Base-by-base conservation (phyloP, 257 asterid genomes). In the Dorcoceras hygrometricum region DNA sequence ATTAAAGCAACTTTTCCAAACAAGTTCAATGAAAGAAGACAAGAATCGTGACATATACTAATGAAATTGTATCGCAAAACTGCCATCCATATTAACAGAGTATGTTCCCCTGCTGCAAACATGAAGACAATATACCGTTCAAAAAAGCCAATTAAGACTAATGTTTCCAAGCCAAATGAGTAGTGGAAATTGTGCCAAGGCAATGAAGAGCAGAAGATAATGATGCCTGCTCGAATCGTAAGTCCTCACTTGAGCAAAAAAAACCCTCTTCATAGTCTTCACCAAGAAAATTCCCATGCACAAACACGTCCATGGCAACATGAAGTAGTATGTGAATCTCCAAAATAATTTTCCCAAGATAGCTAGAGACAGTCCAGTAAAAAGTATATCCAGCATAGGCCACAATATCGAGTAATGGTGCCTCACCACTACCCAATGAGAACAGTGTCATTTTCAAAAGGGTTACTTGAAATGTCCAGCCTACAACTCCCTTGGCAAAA, bases 351-450 rank as follows among this genome's bases (percentile, higher is more conserved):
- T 82, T 34, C 87, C 87, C 67, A 82, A 22, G 18, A 82, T 48
- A 10, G 87, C 87, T 3, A 77, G 55, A 12, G 87, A 82, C 67
- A 82, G 59, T 20, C 87, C 87, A 0, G 84, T 72, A 71, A 82
- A n/a, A 82, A 22, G 83, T 79, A 31, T 82, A 82, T 27, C 87
- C 87, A 26, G 83, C 84, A 25, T 82, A 82, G 1, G 84, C 82
- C 29, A 79, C 81, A 9, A 82, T 79, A 81, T 82, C 87, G 16
- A 82, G 87, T 29, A 82, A 27, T n/a, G 87, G 83, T 29, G 85
- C 87, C 76, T 79, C 87, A 18, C 87, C 87, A 18, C 82, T 80
- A 24, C 87, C 87, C 75, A 82, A 31, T 18, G 87, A 79, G 74
- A 82, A 71, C 23, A 82, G 34, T 6, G 85, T 73, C 81, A 77